These are phyloP conservation scores for Tolypocladium nubicola DNA, from an alignment of 2,329 filamentous ascomycete species.

Conservation along the genomic window DNA sequence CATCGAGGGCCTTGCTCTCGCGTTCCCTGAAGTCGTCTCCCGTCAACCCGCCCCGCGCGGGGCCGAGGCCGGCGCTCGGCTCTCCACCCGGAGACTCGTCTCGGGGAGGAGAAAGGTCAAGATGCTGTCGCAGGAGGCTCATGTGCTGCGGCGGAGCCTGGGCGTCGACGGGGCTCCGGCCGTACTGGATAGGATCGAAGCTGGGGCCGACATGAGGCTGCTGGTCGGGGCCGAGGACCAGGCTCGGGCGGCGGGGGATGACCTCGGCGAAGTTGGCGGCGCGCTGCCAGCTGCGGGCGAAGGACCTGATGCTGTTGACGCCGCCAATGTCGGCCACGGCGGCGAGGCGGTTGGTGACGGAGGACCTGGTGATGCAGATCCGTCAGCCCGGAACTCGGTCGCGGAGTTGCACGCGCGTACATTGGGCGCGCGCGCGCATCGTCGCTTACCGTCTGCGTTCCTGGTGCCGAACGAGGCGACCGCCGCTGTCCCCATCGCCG, in stretches of 20 bases:
- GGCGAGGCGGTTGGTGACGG: conserved; percentile 44
- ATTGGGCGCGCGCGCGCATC: background rate
- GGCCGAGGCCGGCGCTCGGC: conserved; percentile 11
- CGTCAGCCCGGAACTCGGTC: background rate
- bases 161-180: conserved; percentile 27
- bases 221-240: conserved; percentile 53
- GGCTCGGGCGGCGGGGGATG: conserved; percentile 66
- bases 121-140: conserved; percentile 42
- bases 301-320: conserved; percentile 89
- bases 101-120: conserved; percentile 27
- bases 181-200: conserved; percentile 26
- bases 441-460: conserved; percentile 17
- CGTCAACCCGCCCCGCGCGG: conserved; percentile 1
- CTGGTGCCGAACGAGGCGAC: conserved; percentile 11
- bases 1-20: conserved; percentile 37
- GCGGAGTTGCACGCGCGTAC: background rate
- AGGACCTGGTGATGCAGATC: conserved; percentile 33
- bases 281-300: conserved; percentile 84
- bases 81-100: conserved; percentile 6
- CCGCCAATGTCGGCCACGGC: conserved; percentile 66
- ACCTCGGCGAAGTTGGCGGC: conserved; percentile 84
- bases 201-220: conserved; percentile 4
- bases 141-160: conserved; percentile 20
- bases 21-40: conserved; percentile 27
- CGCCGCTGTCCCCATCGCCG: background rate